phyloP scores from a whole-genome alignment of 306 rosid genomes.

The Pterocarpus santalinus region DNA sequence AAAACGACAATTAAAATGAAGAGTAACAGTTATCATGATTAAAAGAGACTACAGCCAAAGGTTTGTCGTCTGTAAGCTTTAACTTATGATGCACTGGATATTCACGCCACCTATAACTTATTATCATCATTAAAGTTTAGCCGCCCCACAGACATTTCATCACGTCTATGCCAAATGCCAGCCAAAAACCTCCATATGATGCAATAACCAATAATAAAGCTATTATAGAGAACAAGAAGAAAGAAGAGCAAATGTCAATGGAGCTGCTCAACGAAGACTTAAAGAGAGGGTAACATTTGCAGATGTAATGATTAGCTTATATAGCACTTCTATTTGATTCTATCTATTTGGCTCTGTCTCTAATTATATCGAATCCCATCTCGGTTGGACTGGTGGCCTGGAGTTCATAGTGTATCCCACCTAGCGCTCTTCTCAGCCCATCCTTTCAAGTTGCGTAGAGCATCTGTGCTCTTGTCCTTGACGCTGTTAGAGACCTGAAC shows the following conservation, averaged over 20 bases:
- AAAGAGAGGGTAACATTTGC: slow-evolving; percentile 50
- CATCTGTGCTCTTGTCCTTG: slow-evolving; percentile 94
- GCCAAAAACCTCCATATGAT: background rate
- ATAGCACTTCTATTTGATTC: background rate
- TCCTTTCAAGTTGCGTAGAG: slow-evolving; percentile 97
- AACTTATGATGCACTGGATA: slow-evolving; percentile 47
- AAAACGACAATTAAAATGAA: too few relatives aligned
- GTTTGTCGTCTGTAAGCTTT: slow-evolving; percentile 39
- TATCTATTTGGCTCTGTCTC: slow-evolving; percentile 54
- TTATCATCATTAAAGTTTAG: background rate
- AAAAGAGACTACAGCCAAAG: slow-evolving; percentile 36
- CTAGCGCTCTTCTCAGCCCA: slow-evolving; percentile 92
- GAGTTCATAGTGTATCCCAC: slow-evolving; percentile 87
- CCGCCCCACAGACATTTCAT: background rate
- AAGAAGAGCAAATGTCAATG: background rate
- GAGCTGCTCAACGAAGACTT: slow-evolving; percentile 15
- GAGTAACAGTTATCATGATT: background rate
- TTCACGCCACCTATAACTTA: background rate
- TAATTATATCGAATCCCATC: slow-evolving; percentile 90
- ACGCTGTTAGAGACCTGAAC: slow-evolving; percentile 90
- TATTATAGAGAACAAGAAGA: background rate
- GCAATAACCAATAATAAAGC: background rate
- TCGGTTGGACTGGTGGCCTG: slow-evolving; percentile 98
- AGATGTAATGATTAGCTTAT: slow-evolving; percentile 45
- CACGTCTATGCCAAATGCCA: background rate